Base-by-base conservation (phyloP, 108 stramenopile genomes). In the Nannochloropsis salina region DNA sequence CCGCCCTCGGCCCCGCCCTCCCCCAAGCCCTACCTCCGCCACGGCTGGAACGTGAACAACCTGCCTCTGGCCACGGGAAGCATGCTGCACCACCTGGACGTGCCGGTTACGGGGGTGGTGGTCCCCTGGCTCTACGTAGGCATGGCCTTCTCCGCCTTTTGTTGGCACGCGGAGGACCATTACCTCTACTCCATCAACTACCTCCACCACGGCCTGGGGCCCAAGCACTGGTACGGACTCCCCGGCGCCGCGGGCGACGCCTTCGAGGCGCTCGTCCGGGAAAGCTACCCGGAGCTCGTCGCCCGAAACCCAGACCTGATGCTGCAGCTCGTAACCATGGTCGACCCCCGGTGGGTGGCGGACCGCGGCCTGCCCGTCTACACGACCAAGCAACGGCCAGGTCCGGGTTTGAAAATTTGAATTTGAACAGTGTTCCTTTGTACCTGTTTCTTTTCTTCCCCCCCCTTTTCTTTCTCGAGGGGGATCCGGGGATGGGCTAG, bases 131-230 rank as follows among this genome's bases (percentile, higher is more conserved):
- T 94, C 45, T 93, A 99, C 91, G 94, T 96, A 88, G 98, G 98
- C 9, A 93, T 95, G 85, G 86, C 97, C 10, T 97, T 97, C 84
- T 94, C 94, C 12, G 96, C 96, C n/a, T 90, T 90, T 90, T 96
- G 95, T 85, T 99, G 97, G 97, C 99, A 99, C 93, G 96, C 95
- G 86, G 99, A 99, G 89, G 99, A 99, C 92, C 97, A 99, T 90
- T 97, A 98, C 90, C 92, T 99, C 80, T 97, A 97, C 88, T 94
- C 94, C 81, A 97, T 99, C 90, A 99, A 99, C 88, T 98, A 98
- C 91, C 95, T 96, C 83, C 97, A 98, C 92, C 92, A 86, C 81
- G 98, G 99, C 21, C 94, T 92, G 6, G 41, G 42, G 2, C 94
- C 96, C 31, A 98, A 99, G 92, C 94, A 94, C 85, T 99, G 99